phyloP scores from a whole-genome alignment of 2,329 filamentous ascomycete species.

The Ophiocordyceps camponoti-rufipedis region DNA sequence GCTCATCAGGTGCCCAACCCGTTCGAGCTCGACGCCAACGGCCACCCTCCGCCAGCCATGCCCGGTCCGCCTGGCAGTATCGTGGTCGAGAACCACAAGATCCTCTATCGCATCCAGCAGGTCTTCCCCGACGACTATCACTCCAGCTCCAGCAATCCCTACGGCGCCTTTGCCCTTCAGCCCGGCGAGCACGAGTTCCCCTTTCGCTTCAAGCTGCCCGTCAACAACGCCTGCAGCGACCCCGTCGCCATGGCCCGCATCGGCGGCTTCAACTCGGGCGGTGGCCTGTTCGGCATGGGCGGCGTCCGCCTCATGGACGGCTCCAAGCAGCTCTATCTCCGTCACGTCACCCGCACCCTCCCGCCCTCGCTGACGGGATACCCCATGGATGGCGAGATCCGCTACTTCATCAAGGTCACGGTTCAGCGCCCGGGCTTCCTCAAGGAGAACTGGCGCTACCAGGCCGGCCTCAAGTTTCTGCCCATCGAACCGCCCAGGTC shows the following conservation, averaged over 20 bases:
- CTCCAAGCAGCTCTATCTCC: conserved; percentile 40
- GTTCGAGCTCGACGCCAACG: conserved; percentile 22
- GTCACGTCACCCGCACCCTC: conserved; percentile 68
- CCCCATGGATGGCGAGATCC: conserved; percentile 72
- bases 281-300: conserved; percentile 27
- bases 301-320: conserved; percentile 44
- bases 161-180: conserved; percentile 38
- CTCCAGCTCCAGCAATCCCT: conserved; percentile 19
- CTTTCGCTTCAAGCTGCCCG: conserved; percentile 59
- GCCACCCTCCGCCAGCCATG: conserved; percentile 7
- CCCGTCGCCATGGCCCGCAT: conserved; percentile 32
- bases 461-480: conserved; percentile 62
- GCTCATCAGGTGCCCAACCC: conserved; percentile 34
- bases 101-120: conserved; percentile 55
- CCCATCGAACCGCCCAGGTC: conserved; percentile 80
- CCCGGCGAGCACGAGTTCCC: conserved; percentile 58
- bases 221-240: conserved; percentile 56
- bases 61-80: conserved; percentile 21
- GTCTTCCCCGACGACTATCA: conserved; percentile 48
- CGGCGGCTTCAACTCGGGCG: conserved; percentile 27
- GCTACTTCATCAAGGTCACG: conserved; percentile 92
- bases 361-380: conserved; percentile 82
- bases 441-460: conserved; percentile 68
- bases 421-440: conserved; percentile 76
- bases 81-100: conserved; percentile 46